Base-by-base conservation (phyloP, 148 eudicot genomes). In the Diospyros lotus region DNA sequence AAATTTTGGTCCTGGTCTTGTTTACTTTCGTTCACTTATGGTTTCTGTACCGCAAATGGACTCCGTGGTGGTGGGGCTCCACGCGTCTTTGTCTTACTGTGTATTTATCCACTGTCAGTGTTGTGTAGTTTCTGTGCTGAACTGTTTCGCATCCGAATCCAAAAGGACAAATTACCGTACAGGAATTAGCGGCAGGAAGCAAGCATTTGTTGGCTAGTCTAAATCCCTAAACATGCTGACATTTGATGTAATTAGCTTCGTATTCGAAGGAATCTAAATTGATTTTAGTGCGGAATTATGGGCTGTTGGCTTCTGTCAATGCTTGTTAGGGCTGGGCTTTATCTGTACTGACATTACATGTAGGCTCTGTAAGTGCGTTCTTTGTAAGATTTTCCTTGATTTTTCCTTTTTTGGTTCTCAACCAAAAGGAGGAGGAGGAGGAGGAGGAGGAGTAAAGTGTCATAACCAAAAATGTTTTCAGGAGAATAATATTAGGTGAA, bases 21-120 rank as follows among this genome's bases (percentile, higher is more conserved):
- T 53, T 41, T 54, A 42, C 14, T 68, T 17, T 52, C 72, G 52
- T 70, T 70, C 61, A 15, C 17, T 5, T 55, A 28, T 53, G 12
- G 6, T 70, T 70, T 55, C 50, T 12, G 40, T 48, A 15, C 39
- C 46, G 13, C 13, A 4, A 68, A 6, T 67, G 41, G 56, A 51
- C 42, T 52, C 39, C 3, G 0, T n/a, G 48, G 61, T 70, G 73
- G 73, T 70, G 73, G 72, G 59, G 60, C 42, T 55, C 73, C 73
- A 40, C 60, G 11, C 51, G 15, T 55, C 62, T 13, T n/a, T 39
- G 38, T 69, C 2, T 41, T 10, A 11, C 8, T 48, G 6, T 48
- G 4, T 48, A 4, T 48, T 48, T 4, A 4, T 48, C 8, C 8
- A 48, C 52, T 48, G 8, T 48, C 8, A 10, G 8, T 28, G 17